Conservation (phyloP, 2,329 filamentous ascomycete species). For the Zymoseptoria passerinii region DNA sequence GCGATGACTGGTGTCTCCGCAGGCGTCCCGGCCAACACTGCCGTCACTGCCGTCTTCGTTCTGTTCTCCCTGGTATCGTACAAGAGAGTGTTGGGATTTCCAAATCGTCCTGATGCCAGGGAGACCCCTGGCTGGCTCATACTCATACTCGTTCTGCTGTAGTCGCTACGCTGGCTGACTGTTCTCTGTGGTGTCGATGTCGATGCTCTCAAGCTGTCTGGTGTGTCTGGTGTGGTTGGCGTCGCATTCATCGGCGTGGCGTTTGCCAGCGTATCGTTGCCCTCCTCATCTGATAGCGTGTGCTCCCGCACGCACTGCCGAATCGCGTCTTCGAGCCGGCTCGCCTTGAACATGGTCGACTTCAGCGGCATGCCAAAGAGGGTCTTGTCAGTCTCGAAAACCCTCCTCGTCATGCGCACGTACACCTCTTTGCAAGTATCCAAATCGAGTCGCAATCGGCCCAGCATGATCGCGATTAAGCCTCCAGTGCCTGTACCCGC, state of each 20-base stretch:
- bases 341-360: slow-evolving; percentile 93
- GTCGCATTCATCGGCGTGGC: slow-evolving; percentile 38
- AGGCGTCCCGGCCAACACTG: slow-evolving; percentile 69
- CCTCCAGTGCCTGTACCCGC: slow-evolving; percentile 92
- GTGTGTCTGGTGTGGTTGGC: slow-evolving; percentile 37
- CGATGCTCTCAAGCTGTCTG: slow-evolving; percentile 29
- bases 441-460: slow-evolving; percentile 78
- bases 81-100: slow-evolving; percentile 76
- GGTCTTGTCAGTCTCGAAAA: slow-evolving; percentile 98
- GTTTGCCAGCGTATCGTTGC: slow-evolving; percentile 58
- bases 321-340: slow-evolving; percentile 76
- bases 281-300: slow-evolving; percentile 70
- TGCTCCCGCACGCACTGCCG: slow-evolving; percentile 69
- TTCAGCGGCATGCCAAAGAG: slow-evolving; percentile 92
- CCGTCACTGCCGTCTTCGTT: slow-evolving; percentile 68
- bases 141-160: slow-evolving; percentile 68
- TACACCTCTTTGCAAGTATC: slow-evolving; percentile 98
- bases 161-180: slow-evolving; percentile 69
- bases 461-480: slow-evolving; percentile 72
- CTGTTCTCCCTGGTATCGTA: slow-evolving; percentile 80
- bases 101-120: slow-evolving; percentile 50
- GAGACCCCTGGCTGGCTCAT: slow-evolving; percentile 47
- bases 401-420: slow-evolving; percentile 83
- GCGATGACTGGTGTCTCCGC: slow-evolving; percentile 53
- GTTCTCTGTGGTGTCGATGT: slow-evolving; percentile 46